phyloP scores from a whole-genome alignment of 2,329 filamentous ascomycete species.

The Arthrinium phaeospermum region DNA sequence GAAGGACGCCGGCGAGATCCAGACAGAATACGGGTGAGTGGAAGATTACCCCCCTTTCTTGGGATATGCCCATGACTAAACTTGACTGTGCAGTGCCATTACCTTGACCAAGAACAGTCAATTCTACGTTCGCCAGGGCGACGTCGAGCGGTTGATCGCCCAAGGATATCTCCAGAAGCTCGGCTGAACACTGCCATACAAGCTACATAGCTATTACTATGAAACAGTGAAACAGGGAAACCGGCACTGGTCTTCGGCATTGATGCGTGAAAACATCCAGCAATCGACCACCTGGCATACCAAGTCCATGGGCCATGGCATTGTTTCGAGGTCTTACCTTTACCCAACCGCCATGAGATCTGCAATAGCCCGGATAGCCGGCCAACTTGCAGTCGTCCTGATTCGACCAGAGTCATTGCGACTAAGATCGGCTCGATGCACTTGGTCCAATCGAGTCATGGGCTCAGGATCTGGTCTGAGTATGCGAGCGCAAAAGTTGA shows the following conservation, averaged over 20 bases:
- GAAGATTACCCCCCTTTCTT: constrained; percentile 16
- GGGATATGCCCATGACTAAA: constrained; percentile 10
- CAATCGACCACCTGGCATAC: not conserved
- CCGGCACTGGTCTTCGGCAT: not conserved
- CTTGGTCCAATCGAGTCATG: not conserved
- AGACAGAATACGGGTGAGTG: constrained; percentile 94
- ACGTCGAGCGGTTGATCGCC: constrained; percentile 91
- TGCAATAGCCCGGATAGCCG: not conserved
- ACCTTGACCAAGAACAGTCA: constrained; percentile 98
- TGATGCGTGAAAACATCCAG: not conserved
- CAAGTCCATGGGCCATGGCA: not conserved
- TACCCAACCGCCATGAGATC: not conserved
- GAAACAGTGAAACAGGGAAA: not conserved
- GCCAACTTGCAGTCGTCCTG: not conserved
- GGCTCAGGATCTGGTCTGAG: not conserved
- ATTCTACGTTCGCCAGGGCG: constrained; percentile 93
- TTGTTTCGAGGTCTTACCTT: not conserved
- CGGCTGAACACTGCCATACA: constrained; percentile 57
- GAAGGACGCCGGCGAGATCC: constrained; percentile 97
- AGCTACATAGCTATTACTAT: not conserved
- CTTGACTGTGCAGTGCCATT: constrained; percentile 70
- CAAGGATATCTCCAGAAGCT: constrained; percentile 95
- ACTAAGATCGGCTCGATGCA: constrained; percentile 6
- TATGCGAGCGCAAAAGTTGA: not conserved
- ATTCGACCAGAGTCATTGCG: not conserved